phyloP scores from a whole-genome alignment of 1,139 yeast genomes.

The Yamadazyma kanchanaburiensis region DNA sequence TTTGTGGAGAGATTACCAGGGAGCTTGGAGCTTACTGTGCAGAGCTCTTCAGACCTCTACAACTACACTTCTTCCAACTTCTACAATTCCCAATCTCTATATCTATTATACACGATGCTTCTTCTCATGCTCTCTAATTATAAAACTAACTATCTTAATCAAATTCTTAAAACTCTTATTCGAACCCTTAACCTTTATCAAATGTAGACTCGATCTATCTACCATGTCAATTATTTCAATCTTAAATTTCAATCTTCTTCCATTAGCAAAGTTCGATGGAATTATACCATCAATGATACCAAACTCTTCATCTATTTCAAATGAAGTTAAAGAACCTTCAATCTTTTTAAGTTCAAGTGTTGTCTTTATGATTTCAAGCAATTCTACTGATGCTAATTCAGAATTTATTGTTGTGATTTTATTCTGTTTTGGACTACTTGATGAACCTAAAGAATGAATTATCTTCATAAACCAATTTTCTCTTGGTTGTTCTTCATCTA shows the following conservation, averaged over 20 bases:
- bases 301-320: conserved; percentile 41
- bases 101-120: conserved; percentile 1
- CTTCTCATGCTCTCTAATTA: conserved; percentile 20
- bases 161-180: conserved; percentile 59
- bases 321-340: conserved; percentile 48
- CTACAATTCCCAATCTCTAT: conserved; percentile 1
- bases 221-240: conserved; percentile 41
- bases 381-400: conserved; percentile 23
- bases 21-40: too few species aligned
- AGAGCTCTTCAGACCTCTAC: too few species aligned
- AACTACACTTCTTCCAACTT: too few species aligned
- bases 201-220: conserved; percentile 46
- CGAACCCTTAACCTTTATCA: conserved; percentile 65
- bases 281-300: conserved; percentile 45
- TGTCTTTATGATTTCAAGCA: conserved; percentile 32
- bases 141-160: conserved; percentile 42
- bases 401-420: conserved; percentile 36
- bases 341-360: conserved; percentile 47
- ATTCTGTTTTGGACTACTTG: conserved; percentile 2
- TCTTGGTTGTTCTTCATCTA: conserved; percentile 10
- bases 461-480: conserved; percentile 41
- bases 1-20: too few species aligned
- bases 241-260: conserved; percentile 46
- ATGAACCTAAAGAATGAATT: conserved; percentile 21
- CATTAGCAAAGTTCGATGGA: conserved; percentile 47